These are phyloP conservation scores for Rhynchosporium graminicola DNA, from an alignment of 2,329 filamentous ascomycete species.

Conservation along the genomic window DNA sequence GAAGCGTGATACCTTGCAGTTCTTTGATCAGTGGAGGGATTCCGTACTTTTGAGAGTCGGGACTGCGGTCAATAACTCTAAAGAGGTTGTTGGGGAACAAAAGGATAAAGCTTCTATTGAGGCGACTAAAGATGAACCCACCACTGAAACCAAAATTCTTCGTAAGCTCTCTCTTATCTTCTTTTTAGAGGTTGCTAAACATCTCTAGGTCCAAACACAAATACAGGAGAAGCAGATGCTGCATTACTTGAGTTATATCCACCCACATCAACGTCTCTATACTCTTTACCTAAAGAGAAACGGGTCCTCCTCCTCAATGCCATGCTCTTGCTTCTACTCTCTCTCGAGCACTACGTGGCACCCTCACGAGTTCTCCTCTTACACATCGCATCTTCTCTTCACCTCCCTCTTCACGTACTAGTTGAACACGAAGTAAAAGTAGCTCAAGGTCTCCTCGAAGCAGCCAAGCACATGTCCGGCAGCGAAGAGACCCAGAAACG, in stretches of 20 bases:
- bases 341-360: constrained; percentile 74
- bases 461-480: constrained; percentile 69
- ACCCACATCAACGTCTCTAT: constrained; percentile 61
- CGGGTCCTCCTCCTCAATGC: constrained; percentile 70
- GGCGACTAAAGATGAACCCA: constrained; percentile 30
- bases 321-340: constrained; percentile 70
- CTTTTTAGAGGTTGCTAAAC: constrained; percentile 1
- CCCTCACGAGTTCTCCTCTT: constrained; percentile 73
- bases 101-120: constrained; percentile 36
- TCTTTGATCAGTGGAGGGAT: constrained; percentile 81
- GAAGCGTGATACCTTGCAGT: constrained; percentile 66
- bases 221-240: constrained; percentile 51
- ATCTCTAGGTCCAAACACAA: constrained; percentile 40
- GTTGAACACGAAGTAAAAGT: constrained; percentile 74
- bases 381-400: constrained; percentile 68
- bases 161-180: constrained; percentile 29
- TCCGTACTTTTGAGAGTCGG: constrained; percentile 68
- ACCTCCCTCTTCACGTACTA: constrained; percentile 64
- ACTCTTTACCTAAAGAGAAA: constrained; percentile 59
- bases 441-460: constrained; percentile 71
- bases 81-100: constrained; percentile 43
- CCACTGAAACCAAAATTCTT: constrained; percentile 34
- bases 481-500: constrained; percentile 74
- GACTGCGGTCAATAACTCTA: constrained; percentile 62
- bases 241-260: constrained; percentile 54